Evolutionary conservation across 1,284 basidiomycete genomes (phyloP).

Genomic region (Trametes polyzona): DNA sequence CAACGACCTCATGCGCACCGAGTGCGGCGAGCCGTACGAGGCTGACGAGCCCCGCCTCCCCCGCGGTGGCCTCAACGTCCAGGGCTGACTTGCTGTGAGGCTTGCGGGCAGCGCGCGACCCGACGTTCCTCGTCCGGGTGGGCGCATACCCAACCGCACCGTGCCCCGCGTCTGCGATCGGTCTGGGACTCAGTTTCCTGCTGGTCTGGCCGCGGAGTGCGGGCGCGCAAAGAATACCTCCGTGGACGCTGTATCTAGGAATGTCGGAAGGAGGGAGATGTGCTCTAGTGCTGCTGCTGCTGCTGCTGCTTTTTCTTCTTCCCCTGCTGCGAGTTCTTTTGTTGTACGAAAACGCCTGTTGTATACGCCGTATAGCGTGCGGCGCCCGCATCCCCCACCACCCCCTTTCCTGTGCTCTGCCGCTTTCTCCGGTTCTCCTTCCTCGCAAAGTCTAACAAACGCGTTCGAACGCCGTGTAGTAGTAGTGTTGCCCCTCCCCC

Average conservation of each 20-base stretch:
- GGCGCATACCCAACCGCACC: background rate
- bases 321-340: too few species aligned
- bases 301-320: background rate
- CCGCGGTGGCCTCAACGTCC: conserved; percentile 43
- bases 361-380: background rate
- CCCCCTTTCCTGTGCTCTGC: background rate
- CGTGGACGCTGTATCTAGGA: conserved; percentile 3
- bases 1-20: conserved; percentile 75
- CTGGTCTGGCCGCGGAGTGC: background rate
- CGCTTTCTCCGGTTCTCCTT: background rate
- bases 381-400: too few species aligned
- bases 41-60: conserved; percentile 71
- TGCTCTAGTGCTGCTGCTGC: background rate
- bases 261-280: conserved; percentile 4
- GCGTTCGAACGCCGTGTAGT: conserved; percentile 2
- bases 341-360: conserved; percentile 10
- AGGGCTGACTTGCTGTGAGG: conserved; percentile 27
- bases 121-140: background rate
- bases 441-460: too few species aligned
- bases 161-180: background rate
- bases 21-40: conserved; percentile 69
- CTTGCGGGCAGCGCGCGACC: background rate
- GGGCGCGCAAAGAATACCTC: background rate
- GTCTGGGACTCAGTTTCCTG: background rate
- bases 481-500: background rate